Base-by-base conservation (phyloP, 345 rosid species). In the Firmiana major region DNA sequence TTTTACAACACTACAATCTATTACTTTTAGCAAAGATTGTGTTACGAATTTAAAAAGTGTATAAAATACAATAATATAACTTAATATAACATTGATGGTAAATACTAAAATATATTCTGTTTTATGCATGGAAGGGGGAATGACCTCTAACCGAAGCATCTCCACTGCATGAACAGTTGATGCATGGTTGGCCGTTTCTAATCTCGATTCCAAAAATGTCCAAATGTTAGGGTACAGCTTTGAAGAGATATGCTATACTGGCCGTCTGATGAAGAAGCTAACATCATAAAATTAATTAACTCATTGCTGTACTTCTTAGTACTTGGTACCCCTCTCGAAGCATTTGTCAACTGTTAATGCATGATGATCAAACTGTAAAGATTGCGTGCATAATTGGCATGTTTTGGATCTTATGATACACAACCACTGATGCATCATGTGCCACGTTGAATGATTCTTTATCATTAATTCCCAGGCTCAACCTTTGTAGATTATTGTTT, bases 221-320 rank as follows among this genome's bases (percentile, higher is more conserved):
- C 58, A 26, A 84, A 80, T 80, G 58, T 40, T 67, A 46, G 85
- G 81, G 71, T 71, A 64, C 84, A 80, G 68, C 34, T 21, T 5
- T 45, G 76, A 71, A 21, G 6, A 13, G 74, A 73, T 73, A 75
- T 74, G 1, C 6, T 71, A 78, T 69, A 21, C 26, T 71, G 66
- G 48, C 26, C 77, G 74, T 63, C 12, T 12, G 80, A 75, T 79
- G 10, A 38, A 46, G 16, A 65, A 26, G 26, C 64, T 58, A 1
- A 0, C 11, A 34, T 63, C 45, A 36, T 22, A 63, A 34, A 63
- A 34, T 36, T 0, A 64, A 64, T 38, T 9, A 38, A 19, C 9
- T 36, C 46, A 36, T 38, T 4, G 69, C 24, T 64, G 69, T 38
- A 38, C 69, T 64, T 64, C 3, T 38, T 64, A 17, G 46, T 38